Evolutionary conservation across 192 early-diverging fungal species (phyloP).

Genomic region (Coemansia sp.): DNA sequence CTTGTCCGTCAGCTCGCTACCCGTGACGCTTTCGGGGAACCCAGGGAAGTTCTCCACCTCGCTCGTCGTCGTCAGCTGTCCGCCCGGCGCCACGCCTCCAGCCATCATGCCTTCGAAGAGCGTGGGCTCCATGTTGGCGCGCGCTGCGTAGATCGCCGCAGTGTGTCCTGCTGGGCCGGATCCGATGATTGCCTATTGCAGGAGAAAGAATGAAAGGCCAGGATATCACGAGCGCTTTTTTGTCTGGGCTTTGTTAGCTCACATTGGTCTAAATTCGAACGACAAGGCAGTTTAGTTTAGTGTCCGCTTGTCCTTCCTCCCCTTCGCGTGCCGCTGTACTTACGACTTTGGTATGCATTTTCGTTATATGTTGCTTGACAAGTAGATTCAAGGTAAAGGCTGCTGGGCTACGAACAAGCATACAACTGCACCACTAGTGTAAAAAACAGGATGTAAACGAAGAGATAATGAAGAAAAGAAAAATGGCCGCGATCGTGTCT

Average conservation of each 20-base stretch:
- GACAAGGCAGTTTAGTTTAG: background rate
- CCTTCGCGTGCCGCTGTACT: background rate
- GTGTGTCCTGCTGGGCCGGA: slow-evolving; percentile 98
- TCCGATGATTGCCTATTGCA: slow-evolving; percentile 69
- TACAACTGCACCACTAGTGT: background rate
- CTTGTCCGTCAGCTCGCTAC: slow-evolving; percentile 83
- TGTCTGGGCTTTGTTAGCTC: background rate
- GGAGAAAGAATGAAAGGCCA: background rate
- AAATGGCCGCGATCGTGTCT: background rate
- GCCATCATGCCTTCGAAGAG: slow-evolving; percentile 98
- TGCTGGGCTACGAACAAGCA: background rate
- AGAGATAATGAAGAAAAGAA: background rate
- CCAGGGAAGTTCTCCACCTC: slow-evolving; percentile 97
- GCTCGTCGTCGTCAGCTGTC: slow-evolving; percentile 92
- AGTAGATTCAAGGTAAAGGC: background rate
- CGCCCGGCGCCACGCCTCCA: slow-evolving; percentile 76
- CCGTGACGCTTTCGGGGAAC: slow-evolving; percentile 89
- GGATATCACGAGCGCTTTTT: too few relatives aligned
- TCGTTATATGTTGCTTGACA: slow-evolving; percentile 5
- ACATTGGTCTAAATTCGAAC: background rate
- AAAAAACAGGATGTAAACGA: background rate
- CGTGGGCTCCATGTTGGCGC: slow-evolving; percentile 90
- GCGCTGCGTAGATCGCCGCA: slow-evolving; percentile 92
- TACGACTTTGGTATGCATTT: slow-evolving; percentile 48
- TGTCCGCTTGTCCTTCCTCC: slow-evolving; percentile 4